These are phyloP conservation scores for Ceriops zippeliana DNA, from an alignment of 345 rosid species.

Conservation along the genomic window DNA sequence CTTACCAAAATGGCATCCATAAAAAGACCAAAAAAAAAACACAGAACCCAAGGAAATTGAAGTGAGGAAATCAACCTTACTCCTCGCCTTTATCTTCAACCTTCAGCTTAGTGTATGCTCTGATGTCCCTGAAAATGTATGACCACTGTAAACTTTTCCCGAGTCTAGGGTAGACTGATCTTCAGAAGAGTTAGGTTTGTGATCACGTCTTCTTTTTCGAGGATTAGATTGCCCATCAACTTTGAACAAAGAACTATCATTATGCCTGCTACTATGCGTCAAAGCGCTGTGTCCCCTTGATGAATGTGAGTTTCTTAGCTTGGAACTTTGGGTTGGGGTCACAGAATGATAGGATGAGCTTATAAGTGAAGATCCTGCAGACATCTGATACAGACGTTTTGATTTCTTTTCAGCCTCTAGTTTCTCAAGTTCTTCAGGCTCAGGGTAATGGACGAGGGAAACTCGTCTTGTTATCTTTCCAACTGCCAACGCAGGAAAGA, in stretches of 20 bases:
- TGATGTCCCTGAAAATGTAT: conserved; percentile 32
- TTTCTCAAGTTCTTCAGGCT: conserved; percentile 53
- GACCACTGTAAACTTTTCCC: conserved; percentile 10
- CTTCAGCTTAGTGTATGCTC: conserved; percentile 36
- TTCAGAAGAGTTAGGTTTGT: conserved; percentile 16
- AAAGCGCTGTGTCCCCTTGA: conserved; percentile 29
- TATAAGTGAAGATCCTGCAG: conserved; percentile 33
- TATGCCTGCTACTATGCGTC: conserved; percentile 43
- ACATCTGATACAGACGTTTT: conserved; percentile 21
- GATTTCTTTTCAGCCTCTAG: conserved; percentile 24
- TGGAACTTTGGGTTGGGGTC: conserved; percentile 29
- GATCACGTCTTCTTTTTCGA: conserved; percentile 27
- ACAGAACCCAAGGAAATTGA: too few relatives aligned
- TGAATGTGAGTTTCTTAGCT: conserved; percentile 27
- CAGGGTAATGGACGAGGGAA: conserved; percentile 58
- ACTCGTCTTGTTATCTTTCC: conserved; percentile 60
- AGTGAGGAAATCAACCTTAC: neutral
- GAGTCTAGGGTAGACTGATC: conserved; percentile 30
- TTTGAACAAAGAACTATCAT: conserved; percentile 31
- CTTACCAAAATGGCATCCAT: too few relatives aligned
- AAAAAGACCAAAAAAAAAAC: too few relatives aligned
- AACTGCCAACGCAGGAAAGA: conserved; percentile 31
- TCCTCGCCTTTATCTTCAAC: conserved; percentile 28
- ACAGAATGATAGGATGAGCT: conserved; percentile 34
- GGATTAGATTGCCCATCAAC: conserved; percentile 36